phyloP scores from a whole-genome alignment of 768 basidiomycete species.

The Gloeopeniophorella convolvens region DNA sequence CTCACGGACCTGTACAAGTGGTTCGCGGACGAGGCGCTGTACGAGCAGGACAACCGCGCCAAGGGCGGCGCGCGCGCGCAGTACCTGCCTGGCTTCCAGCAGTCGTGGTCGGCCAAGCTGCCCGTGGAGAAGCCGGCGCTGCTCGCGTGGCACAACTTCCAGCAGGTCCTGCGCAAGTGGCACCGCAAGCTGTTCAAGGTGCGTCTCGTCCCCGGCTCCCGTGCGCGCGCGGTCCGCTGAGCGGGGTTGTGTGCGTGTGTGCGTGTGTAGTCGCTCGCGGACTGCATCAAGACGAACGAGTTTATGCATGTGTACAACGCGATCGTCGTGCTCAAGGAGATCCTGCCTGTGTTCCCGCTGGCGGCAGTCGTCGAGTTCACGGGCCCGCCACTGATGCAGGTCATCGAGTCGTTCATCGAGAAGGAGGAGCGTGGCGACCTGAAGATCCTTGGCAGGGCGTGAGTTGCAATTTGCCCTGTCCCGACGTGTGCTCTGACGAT shows the following conservation, averaged over 20 bases:
- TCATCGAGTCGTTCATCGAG: conserved; percentile 62
- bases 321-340: conserved; percentile 89
- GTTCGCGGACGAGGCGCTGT: conserved; percentile 70
- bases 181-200: conserved; percentile 72
- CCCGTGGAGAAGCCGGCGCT: conserved; percentile 43
- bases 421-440: conserved; percentile 79
- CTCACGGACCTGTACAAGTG: conserved; percentile 74
- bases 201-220: conserved; percentile 23
- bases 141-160: conserved; percentile 65
- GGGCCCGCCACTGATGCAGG: conserved; percentile 49
- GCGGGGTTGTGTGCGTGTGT: background rate
- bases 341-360: conserved; percentile 83
- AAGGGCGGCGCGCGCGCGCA: conserved; percentile 54
- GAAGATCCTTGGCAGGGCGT: conserved; percentile 76
- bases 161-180: conserved; percentile 74
- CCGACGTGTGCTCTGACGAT: conserved; percentile 8
- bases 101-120: conserved; percentile 41
- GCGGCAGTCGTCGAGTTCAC: conserved; percentile 46
- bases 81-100: conserved; percentile 66
- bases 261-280: conserved; percentile 57
- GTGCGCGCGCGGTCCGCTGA: background rate
- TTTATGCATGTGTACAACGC: conserved; percentile 98
- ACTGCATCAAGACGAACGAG: conserved; percentile 79
- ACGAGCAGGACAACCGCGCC: conserved; percentile 62
- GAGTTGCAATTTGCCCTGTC: conserved; percentile 26